Conservation (phyloP, 1,284 basidiomycete species). For the Malassezia brasiliensis region DNA sequence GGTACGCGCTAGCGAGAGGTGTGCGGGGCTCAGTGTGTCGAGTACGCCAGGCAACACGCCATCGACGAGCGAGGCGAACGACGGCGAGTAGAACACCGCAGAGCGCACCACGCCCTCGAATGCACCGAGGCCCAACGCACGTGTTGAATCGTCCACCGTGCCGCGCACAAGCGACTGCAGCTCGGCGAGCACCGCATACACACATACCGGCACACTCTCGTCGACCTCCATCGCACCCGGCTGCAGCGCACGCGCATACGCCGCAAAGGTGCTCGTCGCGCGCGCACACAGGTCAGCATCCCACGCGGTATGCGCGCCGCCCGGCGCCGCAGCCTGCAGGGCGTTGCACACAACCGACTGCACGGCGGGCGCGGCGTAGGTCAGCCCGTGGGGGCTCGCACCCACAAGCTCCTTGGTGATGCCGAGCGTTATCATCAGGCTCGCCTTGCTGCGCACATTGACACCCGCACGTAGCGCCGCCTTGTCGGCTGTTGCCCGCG, state of each 20-base stretch:
- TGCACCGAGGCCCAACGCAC: constrained; percentile 1
- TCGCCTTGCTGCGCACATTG: constrained; percentile 66
- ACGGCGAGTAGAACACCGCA: background rate
- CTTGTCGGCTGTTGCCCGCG: constrained; percentile 62
- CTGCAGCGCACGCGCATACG: constrained; percentile 2
- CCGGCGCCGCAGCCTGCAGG: constrained; percentile 55
- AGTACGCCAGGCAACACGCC: constrained; percentile 5
- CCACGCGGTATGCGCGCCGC: constrained; percentile 17
- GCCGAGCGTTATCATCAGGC: constrained; percentile 73
- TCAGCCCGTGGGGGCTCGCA: constrained; percentile 78
- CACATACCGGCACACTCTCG: background rate
- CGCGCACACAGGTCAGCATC: constrained; percentile 79
- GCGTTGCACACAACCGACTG: constrained; percentile 64
- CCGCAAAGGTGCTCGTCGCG: constrained; percentile 65
- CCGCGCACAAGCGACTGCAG: background rate
- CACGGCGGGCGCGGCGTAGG: constrained; percentile 68
- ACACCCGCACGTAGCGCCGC: constrained; percentile 56
- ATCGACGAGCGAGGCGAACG: background rate
- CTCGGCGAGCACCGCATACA: background rate
- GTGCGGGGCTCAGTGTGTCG: background rate
- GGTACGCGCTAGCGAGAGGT: background rate
- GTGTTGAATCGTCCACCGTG: background rate
- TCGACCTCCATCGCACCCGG: constrained; percentile 11
- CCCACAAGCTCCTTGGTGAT: constrained; percentile 75
- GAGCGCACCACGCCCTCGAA: constrained; percentile 7